Evolutionary conservation across 108 stramenopile genomes (phyloP), one percentile per base, ranked within the genome.

Genomic region (Fistulifera solaris): DNA sequence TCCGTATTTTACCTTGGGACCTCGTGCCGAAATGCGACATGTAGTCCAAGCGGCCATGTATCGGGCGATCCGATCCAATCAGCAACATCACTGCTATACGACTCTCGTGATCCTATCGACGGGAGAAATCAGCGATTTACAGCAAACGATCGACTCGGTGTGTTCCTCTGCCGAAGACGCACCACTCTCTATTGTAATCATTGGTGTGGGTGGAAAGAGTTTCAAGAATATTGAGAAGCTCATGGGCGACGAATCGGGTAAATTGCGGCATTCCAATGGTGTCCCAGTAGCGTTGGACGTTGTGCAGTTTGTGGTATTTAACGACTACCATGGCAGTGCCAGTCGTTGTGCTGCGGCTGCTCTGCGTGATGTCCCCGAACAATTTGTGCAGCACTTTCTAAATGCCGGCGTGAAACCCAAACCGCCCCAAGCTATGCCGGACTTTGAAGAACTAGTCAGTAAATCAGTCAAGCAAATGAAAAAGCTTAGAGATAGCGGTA

Each of bases 91-190:
- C 46, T 63, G 71, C 19, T 68, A 71, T 49, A 63, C 67, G 23
- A 61, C 93, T 11, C 68, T 96, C 27, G 60, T 85, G 48, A 69
- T 96, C 16, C 78, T 96, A 45, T 93, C 91, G 0, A 92, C 94
- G 49, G 95, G 95, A 13, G 62, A 67, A 35, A 76, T 96, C 56
- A 62, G 49, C 40, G 92, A 96, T 58, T 59, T 93, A 62, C 57
- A 70, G 19, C 66, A 66, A n/a, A 85, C 90, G 10, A 58, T 75
- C 52, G 56, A 70, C 16, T 28, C 81, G 10, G 56, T 84, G 27
- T 66, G 53, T 67, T 55, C 58, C 27, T 65, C 74, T 43, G 69
- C 83, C 17, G 71, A 76, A 28, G 64, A 76, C 42, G 66, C 75
- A 16, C 88, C 93, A 1, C 59, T 94, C 19, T 81, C 83, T 0